phyloP scores from a whole-genome alignment of 1,284 basidiomycete species.

The Ustilago xerochloae region DNA sequence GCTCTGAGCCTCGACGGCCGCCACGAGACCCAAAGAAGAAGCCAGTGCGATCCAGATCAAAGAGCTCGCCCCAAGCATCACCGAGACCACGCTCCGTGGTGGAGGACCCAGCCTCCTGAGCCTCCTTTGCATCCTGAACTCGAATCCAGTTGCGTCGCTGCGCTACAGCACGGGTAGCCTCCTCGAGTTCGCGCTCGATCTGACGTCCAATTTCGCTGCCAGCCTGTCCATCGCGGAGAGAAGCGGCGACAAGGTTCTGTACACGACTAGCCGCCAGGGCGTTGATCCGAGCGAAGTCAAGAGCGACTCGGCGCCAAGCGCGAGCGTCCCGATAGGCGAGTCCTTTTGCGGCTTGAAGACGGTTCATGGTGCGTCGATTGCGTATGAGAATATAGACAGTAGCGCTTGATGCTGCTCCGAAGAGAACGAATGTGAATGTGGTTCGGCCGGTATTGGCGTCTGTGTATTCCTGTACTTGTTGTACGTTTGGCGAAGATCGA shows the following conservation, averaged over 20 bases:
- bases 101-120: conserved; percentile 2
- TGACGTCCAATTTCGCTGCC: conserved; percentile 28
- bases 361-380: conserved; percentile 40
- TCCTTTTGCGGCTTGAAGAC: conserved; percentile 34
- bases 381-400: conserved; percentile 23
- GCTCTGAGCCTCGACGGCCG: conserved; percentile 13
- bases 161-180: conserved; percentile 27
- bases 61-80: conserved; percentile 14
- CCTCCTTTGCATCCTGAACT: conserved; percentile 27
- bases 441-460: conserved; percentile 14
- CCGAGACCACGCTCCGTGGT: conserved; percentile 5
- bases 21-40: conserved; percentile 31
- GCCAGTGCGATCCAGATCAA: conserved; percentile 14
- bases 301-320: conserved; percentile 48
- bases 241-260: conserved; percentile 25
- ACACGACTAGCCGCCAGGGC: conserved; percentile 34
- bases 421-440: conserved; percentile 46
- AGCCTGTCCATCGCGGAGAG: conserved; percentile 27
- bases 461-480: neutral
- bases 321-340: conserved; percentile 35
- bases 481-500: neutral
- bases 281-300: conserved; percentile 46
- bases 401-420: conserved; percentile 30
- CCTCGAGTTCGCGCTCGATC: conserved; percentile 41
- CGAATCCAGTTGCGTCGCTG: conserved; percentile 32